Conservation (phyloP, 2,329 filamentous ascomycete genomes). For the Aureobasidium sp. region DNA sequence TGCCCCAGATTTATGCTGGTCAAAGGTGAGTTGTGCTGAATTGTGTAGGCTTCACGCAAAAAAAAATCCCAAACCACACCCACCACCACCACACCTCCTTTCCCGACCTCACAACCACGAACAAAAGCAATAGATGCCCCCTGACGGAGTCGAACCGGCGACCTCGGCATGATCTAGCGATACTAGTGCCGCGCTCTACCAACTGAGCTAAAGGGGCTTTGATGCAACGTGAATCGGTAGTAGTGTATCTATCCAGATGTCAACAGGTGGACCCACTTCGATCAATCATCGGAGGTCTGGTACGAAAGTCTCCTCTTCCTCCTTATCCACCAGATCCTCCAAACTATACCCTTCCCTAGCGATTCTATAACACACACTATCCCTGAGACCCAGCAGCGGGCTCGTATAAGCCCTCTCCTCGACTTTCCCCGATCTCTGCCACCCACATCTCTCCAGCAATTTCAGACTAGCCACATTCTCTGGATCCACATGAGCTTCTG, state of each 20-base stretch:
- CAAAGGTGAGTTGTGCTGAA: not conserved
- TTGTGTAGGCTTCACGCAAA: not conserved
- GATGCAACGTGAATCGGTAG: not conserved
- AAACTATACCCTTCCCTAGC: not conserved
- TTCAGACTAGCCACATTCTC: constrained; percentile 12
- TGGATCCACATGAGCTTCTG: constrained; percentile 3
- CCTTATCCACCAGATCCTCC: not conserved
- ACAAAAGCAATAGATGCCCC: not conserved
- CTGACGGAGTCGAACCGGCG: constrained; percentile 13
- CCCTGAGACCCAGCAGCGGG: not conserved
- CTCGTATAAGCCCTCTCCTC: not conserved
- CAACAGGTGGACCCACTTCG: not conserved
- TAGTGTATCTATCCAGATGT: fast-evolving
- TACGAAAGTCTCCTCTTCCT: not conserved
- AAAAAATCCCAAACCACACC: not conserved
- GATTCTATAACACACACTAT: constrained; percentile 2
- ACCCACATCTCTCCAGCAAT: constrained; percentile 14
- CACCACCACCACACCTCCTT: not conserved
- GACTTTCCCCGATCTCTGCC: not conserved
- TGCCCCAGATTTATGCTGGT: not conserved
- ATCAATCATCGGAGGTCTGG: not conserved
- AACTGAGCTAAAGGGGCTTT: constrained; percentile 15
- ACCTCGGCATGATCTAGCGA: constrained; percentile 7
- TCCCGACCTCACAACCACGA: not conserved
- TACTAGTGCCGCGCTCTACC: constrained; percentile 16